Percentiles rank a stretch among this genome's conserved stretches.
Evolutionary conservation across 2,329 filamentous ascomycete species (phyloP).

Genomic region (Hirsutella minnesotensis): DNA sequence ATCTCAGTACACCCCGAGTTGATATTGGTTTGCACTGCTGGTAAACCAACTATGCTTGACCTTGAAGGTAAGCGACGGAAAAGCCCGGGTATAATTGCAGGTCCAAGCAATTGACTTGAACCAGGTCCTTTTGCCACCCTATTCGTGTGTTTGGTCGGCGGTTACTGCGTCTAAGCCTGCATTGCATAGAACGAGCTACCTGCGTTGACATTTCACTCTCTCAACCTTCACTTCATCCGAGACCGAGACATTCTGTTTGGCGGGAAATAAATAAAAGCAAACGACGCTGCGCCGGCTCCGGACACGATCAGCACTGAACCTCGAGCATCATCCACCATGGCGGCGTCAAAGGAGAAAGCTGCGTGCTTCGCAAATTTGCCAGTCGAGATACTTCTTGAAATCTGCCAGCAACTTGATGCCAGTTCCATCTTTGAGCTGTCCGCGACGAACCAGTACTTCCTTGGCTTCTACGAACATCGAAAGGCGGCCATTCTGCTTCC

Average conservation of each 20-base stretch:
- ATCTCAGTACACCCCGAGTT: too few relatives aligned
- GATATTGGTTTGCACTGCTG: not conserved
- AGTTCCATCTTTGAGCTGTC: conserved; percentile 26
- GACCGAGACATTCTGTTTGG: too few relatives aligned
- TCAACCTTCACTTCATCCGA: too few relatives aligned
- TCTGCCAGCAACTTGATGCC: conserved; percentile 33
- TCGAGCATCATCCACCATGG: conserved; percentile 8
- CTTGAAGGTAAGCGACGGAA: too few relatives aligned
- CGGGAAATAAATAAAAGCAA: too few relatives aligned
- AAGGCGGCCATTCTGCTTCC: conserved; percentile 29
- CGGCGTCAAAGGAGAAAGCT: conserved; percentile 4
- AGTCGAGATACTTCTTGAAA: conserved; percentile 34
- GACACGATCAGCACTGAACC: too few relatives aligned
- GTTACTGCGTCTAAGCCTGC: not conserved
- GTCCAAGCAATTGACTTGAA: not conserved
- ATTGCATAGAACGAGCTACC: not conserved
- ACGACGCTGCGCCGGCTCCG: too few relatives aligned
- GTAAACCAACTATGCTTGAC: not conserved
- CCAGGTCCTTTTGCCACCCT: not conserved
- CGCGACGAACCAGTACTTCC: conserved; percentile 23
- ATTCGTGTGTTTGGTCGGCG: not conserved
- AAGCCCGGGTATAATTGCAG: too few relatives aligned
- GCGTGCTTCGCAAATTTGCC: conserved; percentile 22
- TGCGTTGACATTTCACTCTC: too few relatives aligned
- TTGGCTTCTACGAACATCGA: conserved; percentile 27